Evolutionary conservation across 495 filamentous ascomycete genomes (phyloP).

Genomic region (Penicillium angulare): DNA sequence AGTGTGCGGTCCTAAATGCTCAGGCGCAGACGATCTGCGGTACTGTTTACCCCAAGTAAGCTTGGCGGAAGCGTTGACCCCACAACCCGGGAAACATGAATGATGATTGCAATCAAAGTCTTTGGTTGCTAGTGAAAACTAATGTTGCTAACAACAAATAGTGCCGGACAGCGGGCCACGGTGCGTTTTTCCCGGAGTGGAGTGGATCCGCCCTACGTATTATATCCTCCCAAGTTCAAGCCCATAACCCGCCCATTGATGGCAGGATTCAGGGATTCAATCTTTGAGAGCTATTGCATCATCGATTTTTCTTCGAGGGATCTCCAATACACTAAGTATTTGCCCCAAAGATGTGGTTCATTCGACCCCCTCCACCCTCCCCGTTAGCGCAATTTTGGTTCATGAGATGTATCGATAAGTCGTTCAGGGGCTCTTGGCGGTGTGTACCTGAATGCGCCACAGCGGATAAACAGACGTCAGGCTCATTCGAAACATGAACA

Average conservation of each 20-base stretch:
- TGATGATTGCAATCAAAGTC: slow-evolving; percentile 8
- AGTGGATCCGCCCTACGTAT: neutral
- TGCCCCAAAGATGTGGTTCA: too few species aligned
- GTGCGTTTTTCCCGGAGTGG: neutral
- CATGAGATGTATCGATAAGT: too few species aligned
- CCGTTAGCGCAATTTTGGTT: too few species aligned
- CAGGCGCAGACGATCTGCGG: slow-evolving; percentile 14
- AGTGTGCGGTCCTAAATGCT: neutral
- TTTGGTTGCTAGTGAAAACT: neutral
- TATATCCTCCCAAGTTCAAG: too few species aligned
- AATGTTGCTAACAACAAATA: neutral
- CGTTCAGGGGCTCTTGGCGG: too few species aligned
- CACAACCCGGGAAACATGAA: neutral
- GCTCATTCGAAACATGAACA: neutral
- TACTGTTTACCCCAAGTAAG: neutral
- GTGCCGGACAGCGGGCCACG: neutral
- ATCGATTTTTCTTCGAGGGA: neutral
- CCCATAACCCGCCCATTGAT: neutral
- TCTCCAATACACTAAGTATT: too few species aligned
- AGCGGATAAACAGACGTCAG: too few species aligned
- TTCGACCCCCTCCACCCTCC: too few species aligned
- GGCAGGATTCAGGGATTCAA: neutral
- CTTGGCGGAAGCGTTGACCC: neutral
- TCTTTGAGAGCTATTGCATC: neutral
- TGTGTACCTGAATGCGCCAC: too few species aligned